Base-by-base conservation (phyloP, 805 yeast species). In the Sungouiozyma intestinalis region DNA sequence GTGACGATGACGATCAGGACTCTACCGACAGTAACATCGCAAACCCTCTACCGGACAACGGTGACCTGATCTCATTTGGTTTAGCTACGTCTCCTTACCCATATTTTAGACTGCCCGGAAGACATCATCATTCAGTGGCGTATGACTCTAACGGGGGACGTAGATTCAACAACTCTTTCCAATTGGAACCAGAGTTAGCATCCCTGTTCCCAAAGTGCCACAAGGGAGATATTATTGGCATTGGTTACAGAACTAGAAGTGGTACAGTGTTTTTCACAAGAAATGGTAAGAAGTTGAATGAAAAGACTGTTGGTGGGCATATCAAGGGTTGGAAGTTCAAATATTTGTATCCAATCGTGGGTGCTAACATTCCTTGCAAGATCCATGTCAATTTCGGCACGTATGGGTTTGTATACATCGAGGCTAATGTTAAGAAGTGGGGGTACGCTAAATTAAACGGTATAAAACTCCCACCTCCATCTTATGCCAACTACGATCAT, bases 381-480 rank as follows among this genome's bases (percentile, higher is more conserved):
- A 67, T 92, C n/a, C 88, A 84, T 60, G 94, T 84, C 9, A 92
- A 86, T 55, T 64, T 92, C 43, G 98, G 98, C 16, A 90, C 85
- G 52, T 71, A 78, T 44, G 97, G 96, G 2, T 87, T 76, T 63
- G 96, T 88, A 2, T 86, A 74, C 56, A 85, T 88, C 39, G 96
- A 88, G 57, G 96, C 85, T 2, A 86, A 87, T 57, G 95, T 88
- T 33, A 87, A 87, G 58, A 86, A 84, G 58, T 87, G 96, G 96
- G 95, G 95, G 4, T 81, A 82, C 53, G 95, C 94, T n/a, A 90
- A 92, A 2, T 71, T 81, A 33, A 84, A 81, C 50, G 98, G 97
- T 1, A 74, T 72, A 39, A 81, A 87, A 45, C 81, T 94, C 3
- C 94, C 97, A 4, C 95, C 97, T 2, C 98, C 98, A 1, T 81